These are phyloP conservation scores for Fusarium continuum DNA, from an alignment of 2,329 filamentous ascomycete genomes.

Conservation along the genomic window DNA sequence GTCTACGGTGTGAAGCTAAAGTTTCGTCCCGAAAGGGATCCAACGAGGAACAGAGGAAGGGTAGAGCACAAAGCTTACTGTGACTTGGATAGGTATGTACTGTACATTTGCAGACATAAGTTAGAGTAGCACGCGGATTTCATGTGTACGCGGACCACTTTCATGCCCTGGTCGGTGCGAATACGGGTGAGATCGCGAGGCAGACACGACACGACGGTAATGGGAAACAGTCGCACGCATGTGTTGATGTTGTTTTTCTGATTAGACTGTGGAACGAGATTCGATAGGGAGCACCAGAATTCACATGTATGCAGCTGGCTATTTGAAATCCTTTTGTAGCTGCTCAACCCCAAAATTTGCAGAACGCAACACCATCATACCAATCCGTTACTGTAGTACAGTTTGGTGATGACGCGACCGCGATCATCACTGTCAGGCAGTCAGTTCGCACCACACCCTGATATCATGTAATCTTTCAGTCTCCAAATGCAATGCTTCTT, in stretches of 20 bases:
- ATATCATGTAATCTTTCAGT: slow-evolving; percentile 36
- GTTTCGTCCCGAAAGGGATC: slow-evolving; percentile 8
- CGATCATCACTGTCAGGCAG: slow-evolving; percentile 30
- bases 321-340: not conserved
- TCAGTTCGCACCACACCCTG: slow-evolving; percentile 33
- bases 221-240: slow-evolving; percentile 6
- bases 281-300: not conserved
- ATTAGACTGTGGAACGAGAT: slow-evolving; percentile 5
- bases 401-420: slow-evolving; percentile 36
- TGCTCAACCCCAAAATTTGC: not conserved
- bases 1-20: slow-evolving; percentile 25
- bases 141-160: slow-evolving; percentile 9
- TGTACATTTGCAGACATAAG: not conserved
- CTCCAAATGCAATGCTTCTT: slow-evolving; percentile 15
- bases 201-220: slow-evolving; percentile 8
- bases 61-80: slow-evolving; percentile 3
- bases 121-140: slow-evolving; percentile 21
- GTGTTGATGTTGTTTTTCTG: not conserved
- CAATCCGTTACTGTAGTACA: not conserved
- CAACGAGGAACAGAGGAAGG: not conserved
- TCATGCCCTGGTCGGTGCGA: slow-evolving; percentile 29
- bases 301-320: not conserved
- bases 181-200: slow-evolving; percentile 32
- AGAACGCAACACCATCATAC: not conserved
- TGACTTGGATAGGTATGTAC: slow-evolving; percentile 1